phyloP scores from a whole-genome alignment of 768 basidiomycete species.

The Suillus subalutaceus region DNA sequence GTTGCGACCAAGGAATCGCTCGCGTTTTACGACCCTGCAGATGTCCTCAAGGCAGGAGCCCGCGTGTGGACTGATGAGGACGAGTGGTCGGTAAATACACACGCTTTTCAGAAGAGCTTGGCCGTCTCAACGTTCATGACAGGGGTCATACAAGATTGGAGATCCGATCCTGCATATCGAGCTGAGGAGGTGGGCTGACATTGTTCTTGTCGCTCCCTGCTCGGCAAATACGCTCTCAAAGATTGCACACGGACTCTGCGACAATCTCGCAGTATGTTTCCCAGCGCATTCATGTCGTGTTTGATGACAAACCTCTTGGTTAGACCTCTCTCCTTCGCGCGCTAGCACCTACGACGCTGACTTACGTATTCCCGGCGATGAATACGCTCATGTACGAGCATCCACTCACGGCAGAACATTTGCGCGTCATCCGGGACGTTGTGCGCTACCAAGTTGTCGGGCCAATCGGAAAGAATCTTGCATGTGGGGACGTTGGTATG shows the following conservation, averaged over 20 bases:
- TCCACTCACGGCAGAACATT: slow-evolving; percentile 85
- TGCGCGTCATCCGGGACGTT: slow-evolving; percentile 72
- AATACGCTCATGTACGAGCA: slow-evolving; percentile 98
- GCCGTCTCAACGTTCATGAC: slow-evolving; percentile 1
- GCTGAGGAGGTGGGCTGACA: slow-evolving; percentile 90
- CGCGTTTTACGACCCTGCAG: slow-evolving; percentile 68
- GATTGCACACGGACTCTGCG: slow-evolving; percentile 85
- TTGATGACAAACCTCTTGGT: neutral
- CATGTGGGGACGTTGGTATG: slow-evolving; percentile 91
- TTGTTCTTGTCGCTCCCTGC: slow-evolving; percentile 94
- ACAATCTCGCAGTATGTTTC: slow-evolving; percentile 73
- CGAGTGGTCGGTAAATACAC: slow-evolving; percentile 82
- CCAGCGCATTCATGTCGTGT: neutral
- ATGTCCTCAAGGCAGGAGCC: slow-evolving; percentile 53
- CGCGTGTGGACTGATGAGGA: slow-evolving; percentile 89
- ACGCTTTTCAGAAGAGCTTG: neutral
- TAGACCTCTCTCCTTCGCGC: slow-evolving; percentile 86
- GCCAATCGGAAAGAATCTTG: slow-evolving; percentile 84
- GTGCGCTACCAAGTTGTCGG: slow-evolving; percentile 83
- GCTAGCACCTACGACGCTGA: slow-evolving; percentile 80
- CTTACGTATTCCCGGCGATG: slow-evolving; percentile 97
- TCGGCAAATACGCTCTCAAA: slow-evolving; percentile 99
- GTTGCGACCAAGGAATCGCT: slow-evolving; percentile 80
- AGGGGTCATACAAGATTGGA: slow-evolving; percentile 78
- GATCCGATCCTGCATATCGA: slow-evolving; percentile 98